Conservation (phyloP, 192 early-diverging fungal species). For the Glomus cerebriforme region DNA sequence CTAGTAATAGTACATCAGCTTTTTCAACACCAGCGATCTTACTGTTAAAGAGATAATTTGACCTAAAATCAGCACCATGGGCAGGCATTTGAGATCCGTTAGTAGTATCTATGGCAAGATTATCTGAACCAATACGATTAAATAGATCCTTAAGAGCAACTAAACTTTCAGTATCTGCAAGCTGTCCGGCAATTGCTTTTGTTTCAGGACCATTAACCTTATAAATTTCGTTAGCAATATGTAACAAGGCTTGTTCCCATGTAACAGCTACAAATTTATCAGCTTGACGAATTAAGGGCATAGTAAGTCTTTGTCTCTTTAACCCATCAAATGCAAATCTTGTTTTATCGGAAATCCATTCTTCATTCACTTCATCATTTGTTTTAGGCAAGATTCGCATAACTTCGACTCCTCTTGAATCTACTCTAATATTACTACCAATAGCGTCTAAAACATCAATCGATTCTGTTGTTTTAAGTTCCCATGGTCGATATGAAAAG, state of each 20-base stretch:
- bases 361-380: constrained; percentile 98
- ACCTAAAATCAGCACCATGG: constrained; percentile 77
- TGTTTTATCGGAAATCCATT: constrained; percentile 99
- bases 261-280: constrained; percentile 80
- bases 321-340: constrained; percentile 94
- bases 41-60: constrained; percentile 86
- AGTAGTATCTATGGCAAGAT: constrained; percentile 72
- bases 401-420: constrained; percentile 94
- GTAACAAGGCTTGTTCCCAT: constrained; percentile 84
- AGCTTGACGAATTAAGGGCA: constrained; percentile 83
- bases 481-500: constrained; percentile 94
- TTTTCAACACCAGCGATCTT: constrained; percentile 88
- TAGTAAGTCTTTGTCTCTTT: constrained; percentile 93
- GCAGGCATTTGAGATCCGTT: constrained; percentile 52
- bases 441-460: constrained; percentile 95
- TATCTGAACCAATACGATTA: constrained; percentile 85
- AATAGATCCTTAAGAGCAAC: constrained; percentile 95
- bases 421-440: constrained; percentile 94
- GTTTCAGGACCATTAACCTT: constrained; percentile 64
- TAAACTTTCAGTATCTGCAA: constrained; percentile 92
- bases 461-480: constrained; percentile 93
- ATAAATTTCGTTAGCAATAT: constrained; percentile 66
- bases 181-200: constrained; percentile 86
- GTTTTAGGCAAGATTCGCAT: constrained; percentile 94
- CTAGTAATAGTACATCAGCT: constrained; percentile 87